These are phyloP conservation scores for Acanthochlamys bracteata DNA, from an alignment of 106 monocot species.

Conservation along the genomic window DNA sequence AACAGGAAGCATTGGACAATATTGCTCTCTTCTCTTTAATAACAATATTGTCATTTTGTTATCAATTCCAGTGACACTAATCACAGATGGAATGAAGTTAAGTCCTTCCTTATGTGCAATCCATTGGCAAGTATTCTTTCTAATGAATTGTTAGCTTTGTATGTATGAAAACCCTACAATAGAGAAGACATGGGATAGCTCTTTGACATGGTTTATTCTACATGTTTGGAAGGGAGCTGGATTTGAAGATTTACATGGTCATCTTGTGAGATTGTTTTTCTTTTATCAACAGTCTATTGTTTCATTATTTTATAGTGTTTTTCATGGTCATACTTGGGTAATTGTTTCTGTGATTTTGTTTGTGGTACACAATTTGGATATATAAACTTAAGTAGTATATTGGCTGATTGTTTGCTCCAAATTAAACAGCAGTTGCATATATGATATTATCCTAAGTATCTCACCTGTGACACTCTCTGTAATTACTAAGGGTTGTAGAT, in stretches of 20 bases:
- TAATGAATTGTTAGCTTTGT: neutral
- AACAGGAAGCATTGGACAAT: slow-evolving; percentile 92
- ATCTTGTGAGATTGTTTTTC: slow-evolving; percentile 66
- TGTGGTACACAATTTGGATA: neutral
- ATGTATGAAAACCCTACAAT: no score
- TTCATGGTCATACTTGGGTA: neutral
- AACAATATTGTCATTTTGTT: slow-evolving; percentile 82
- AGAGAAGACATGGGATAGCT: neutral
- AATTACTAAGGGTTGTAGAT: slow-evolving; percentile 56
- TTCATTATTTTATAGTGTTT: neutral
- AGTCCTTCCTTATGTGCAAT: slow-evolving; percentile 67
- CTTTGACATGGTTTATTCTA: neutral
- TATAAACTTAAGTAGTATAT: neutral
- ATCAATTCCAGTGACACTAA: slow-evolving; percentile 34
- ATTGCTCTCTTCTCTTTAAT: slow-evolving; percentile 92
- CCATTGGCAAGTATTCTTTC: slow-evolving; percentile 50
- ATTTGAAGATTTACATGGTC: slow-evolving; percentile 53
- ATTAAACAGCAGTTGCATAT: slow-evolving; percentile 35
- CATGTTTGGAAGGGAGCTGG: slow-evolving; percentile 45
- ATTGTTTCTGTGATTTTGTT: neutral
- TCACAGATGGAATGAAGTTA: slow-evolving; percentile 73
- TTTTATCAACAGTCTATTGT: slow-evolving; percentile 72
- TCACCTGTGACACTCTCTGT: slow-evolving; percentile 61
- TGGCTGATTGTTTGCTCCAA: neutral
- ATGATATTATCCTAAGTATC: slow-evolving; percentile 51